Conservation (phyloP, 2,329 filamentous ascomycete genomes). For the Colletotrichum truncatum region DNA sequence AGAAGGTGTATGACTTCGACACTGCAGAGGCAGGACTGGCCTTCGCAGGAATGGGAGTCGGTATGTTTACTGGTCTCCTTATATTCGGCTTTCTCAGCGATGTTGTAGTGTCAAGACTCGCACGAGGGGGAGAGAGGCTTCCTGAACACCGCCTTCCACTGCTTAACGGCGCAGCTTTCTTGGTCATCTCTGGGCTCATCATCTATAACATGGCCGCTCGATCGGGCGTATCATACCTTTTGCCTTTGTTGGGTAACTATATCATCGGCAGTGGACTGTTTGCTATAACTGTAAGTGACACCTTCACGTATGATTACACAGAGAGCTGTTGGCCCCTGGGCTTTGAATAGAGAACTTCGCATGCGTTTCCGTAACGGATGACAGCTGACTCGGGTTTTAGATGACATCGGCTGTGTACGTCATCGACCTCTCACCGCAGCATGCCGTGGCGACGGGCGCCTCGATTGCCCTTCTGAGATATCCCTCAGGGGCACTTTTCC, state of each 20-base stretch:
- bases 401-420: constrained; percentile 20
- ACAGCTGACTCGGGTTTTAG: neutral
- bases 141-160: constrained; percentile 17
- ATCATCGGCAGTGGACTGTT: constrained; percentile 7
- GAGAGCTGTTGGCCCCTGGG: too few species aligned
- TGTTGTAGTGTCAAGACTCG: neutral
- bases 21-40: neutral
- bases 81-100: constrained; percentile 21
- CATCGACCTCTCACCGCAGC: constrained; percentile 8
- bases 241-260: constrained; percentile 3
- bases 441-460: constrained; percentile 12
- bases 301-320: neutral
- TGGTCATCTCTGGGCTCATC: neutral
- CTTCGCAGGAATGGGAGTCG: constrained; percentile 6
- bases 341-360: too few species aligned
- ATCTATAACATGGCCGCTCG: constrained; percentile 3
- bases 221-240: neutral
- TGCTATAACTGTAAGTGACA: neutral
- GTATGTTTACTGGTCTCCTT: constrained; percentile 7
- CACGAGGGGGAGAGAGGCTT: constrained; percentile 1
- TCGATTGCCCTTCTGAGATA: constrained; percentile 15
- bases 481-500: constrained; percentile 11
- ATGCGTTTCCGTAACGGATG: too few species aligned
- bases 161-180: neutral
- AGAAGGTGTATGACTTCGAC: constrained; percentile 5